Conservation (phyloP, 1,284 basidiomycete genomes). For the Thecaphora frezii region DNA sequence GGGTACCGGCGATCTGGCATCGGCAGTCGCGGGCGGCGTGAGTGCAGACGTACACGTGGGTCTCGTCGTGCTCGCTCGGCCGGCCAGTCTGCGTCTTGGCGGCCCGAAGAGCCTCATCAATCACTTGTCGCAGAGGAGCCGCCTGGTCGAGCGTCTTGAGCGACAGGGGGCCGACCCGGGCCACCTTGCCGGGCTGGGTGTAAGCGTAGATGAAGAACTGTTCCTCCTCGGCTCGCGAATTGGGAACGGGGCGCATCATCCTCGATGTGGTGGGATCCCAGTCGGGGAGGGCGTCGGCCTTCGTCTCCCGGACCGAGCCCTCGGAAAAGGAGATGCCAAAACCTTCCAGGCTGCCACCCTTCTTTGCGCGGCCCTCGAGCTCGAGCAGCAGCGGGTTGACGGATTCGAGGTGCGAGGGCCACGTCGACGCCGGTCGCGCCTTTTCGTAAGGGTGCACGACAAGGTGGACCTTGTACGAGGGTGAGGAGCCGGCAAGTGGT, state of each 20-base stretch:
- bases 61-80: slow-evolving; percentile 18
- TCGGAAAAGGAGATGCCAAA: slow-evolving; percentile 45
- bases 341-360: slow-evolving; percentile 42
- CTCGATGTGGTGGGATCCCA: slow-evolving; percentile 45
- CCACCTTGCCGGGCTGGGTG: slow-evolving; percentile 33
- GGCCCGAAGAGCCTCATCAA: slow-evolving; percentile 25
- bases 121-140: slow-evolving; percentile 12
- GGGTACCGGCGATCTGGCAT: slow-evolving; percentile 57
- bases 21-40: slow-evolving; percentile 59
- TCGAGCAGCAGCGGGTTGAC: slow-evolving; percentile 46
- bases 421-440: slow-evolving; percentile 24
- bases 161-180: slow-evolving; percentile 39
- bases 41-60: slow-evolving; percentile 58
- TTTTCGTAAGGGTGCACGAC: slow-evolving; percentile 39
- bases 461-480: slow-evolving; percentile 48
- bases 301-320: slow-evolving; percentile 10
- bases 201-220: slow-evolving; percentile 41
- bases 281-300: neutral
- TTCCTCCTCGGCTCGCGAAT: slow-evolving; percentile 40
- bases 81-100: slow-evolving; percentile 21
- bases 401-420: slow-evolving; percentile 48
- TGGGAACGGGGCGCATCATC: slow-evolving; percentile 39
- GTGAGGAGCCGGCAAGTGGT: slow-evolving; percentile 46
- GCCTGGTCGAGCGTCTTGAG: slow-evolving; percentile 39
- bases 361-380: slow-evolving; percentile 39